Base-by-base conservation (phyloP, 495 filamentous ascomycete genomes). In the Coniosporium apollinis region DNA sequence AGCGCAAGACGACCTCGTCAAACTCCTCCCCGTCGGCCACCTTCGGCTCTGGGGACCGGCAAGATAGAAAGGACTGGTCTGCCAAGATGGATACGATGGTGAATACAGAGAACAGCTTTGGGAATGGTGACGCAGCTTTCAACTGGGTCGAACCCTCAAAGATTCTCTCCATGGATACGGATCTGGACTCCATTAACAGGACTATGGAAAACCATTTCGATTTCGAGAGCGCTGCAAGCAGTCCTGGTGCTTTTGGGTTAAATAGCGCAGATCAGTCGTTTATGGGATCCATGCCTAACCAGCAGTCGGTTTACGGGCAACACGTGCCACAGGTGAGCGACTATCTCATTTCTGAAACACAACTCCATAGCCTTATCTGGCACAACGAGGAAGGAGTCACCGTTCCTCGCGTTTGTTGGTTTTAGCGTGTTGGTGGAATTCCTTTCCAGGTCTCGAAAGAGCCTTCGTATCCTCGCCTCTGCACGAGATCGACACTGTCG, bases 151-250 rank as follows among this genome's bases (percentile, higher is more conserved):
- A 22, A 42, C 31, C 40, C 21, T 32, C 31, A 36, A 1, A 39
- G 10, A 26, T 26, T 33, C 32, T 53, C 33, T 33, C 44, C 9
- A 25, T 46, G 29, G 46, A 43, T 17, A 41, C 41, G 42, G 64
- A 69, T 36, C 49, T 68, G 33, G 64, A 68, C 41, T 62, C 64
- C 22, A 74, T 62, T 48, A 71, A 76, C 51, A 66, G 61, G 33
- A 61, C 60, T 2, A 76, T 80, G 73, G 65, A 72, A 44, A 61
- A 68, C 22, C 64, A 69, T 16, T 79, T 80, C 45, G 72, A 79
- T 44, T 79, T 82, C 48, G 72, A 77, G 19, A 76, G 73, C 43
- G 74, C 74, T 11, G 69, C 72, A 0, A 75, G 66, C 47, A 81
- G 71, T 41, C 75, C 79, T 10, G 71, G 60, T 44, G 59, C 65